Base-by-base conservation (phyloP, 495 filamentous ascomycete genomes). In the Cercophora sp. region DNA sequence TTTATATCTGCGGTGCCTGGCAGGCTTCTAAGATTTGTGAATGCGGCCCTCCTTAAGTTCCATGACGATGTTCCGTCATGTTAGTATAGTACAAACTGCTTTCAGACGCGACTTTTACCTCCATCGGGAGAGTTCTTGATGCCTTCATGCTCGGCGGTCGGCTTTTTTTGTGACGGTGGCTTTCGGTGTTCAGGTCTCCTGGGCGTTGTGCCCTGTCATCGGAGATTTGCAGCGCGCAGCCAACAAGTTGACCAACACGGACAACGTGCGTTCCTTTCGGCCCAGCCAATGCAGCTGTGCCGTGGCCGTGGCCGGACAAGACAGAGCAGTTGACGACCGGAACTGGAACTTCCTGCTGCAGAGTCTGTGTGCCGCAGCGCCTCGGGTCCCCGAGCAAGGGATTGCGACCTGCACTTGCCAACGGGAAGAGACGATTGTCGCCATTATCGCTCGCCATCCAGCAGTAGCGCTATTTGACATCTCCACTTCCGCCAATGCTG, bases 401-500 rank as follows among this genome's bases (percentile, higher is more conserved):
- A 47, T 40, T 5, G 22, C 19, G n/a, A 25, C 16, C 50, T 54
- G 35, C 61, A 60, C 56, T 57, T 50, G 52, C 56, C 61, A 55
- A 53, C 47, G 23, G 48, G 52, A 54, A 22, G 10, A 48, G 49
- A 37, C 48, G 25, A 42, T 13, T 32, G 29, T 32, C 29, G 29
- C 29, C 29, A 32, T 32, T 13, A 13, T 32, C 29, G 8, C 13
- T 13, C 29, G 8, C 29, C 29, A 6, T 32, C 57, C 47, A 42
- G 48, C 43, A 44, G 55, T 57, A 66, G 63, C 58, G 55, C 52
- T 56, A 25, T 39, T 52, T 24, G 48, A 47, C 31, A 53, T 56
- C 61, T 57, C 61, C 61, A 60, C 56, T 50, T 53, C 41, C 25
- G 39, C 43, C 18, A 46, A 50, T 43, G 40, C 23, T 45, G 31